Base-by-base conservation (phyloP, 441 rosid species). In the Adansonia grandidieri region DNA sequence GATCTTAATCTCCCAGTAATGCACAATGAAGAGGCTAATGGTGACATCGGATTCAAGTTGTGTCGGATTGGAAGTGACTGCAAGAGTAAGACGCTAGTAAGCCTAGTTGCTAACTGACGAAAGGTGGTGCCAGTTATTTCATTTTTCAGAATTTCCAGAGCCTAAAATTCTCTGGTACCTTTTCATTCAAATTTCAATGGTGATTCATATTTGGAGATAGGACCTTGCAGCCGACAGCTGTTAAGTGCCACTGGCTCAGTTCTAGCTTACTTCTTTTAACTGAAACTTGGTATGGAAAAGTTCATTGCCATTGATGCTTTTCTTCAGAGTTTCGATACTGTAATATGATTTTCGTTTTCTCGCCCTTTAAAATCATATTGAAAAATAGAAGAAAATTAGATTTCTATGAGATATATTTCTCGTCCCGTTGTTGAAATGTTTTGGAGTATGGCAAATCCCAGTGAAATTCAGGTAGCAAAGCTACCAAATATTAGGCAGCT, bases 21-120 rank as follows among this genome's bases (percentile, higher is more conserved):
- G 72, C 28, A 68, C 40, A 75, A 67, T 32, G 78, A 71, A 28
- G 79, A 79, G 66, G 79, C 62, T 20, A 72, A 45, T 6, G 20
- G 45, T 47, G 86, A 78, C 71, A 62, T 17, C 22, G 81, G 76
- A 74, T 82, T 80, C 62, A 82, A 77, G 28, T 50, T 57, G 20
- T 81, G 84, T 74, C 48, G 85, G 78, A 69, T 53, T 40, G 78
- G 76, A 74, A 77, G 71, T 54, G 79, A 78, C 78, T 57, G 67
- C 72, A 75, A 80, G 40, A 78, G 67, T 64, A 82, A 79, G 60
- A 42, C 87, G 61, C 13, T 84, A 62, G 71, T 80, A 62, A 73
- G 82, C 74, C 78, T 80, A n/a, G 79, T 85, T 44, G 85, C 82
- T 24, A 80, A 51, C 84, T 85, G 74, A 83, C 54, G 54, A 63